These are phyloP conservation scores for Porcisia deanei DNA, from an alignment of 208 protist species.

Conservation along the genomic window DNA sequence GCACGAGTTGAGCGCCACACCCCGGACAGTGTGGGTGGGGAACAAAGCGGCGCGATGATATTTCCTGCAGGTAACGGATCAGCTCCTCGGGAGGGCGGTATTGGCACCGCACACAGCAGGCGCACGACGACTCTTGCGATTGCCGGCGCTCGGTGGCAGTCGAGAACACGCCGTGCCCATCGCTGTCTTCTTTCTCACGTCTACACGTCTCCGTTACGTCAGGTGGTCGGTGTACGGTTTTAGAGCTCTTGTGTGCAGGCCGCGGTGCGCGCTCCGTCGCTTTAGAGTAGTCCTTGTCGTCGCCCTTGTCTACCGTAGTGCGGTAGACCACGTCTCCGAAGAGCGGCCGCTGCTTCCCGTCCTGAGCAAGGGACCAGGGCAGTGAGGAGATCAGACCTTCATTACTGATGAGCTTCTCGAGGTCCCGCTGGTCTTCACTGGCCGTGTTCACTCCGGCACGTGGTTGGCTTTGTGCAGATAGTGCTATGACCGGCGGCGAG, in stretches of 20 bases:
- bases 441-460: not conserved
- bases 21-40: constrained; percentile 21
- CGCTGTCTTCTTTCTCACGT: not conserved
- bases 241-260: not conserved
- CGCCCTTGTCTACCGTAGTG: not conserved
- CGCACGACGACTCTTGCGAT: not conserved
- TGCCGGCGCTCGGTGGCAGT: not conserved
- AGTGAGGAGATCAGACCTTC: constrained; percentile 14
- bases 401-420: not conserved
- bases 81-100: constrained; percentile 23
- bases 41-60: constrained; percentile 12
- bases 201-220: not conserved
- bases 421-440: not conserved
- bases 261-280: not conserved
- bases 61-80: constrained; percentile 15
- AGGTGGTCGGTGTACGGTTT: not conserved
- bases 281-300: not conserved
- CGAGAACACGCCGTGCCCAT: not conserved
- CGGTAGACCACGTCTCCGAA: not conserved
- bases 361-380: not conserved
- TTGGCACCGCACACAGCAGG: constrained; percentile 15
- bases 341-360: not conserved
- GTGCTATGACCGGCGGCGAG: not conserved
- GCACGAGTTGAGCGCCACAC: constrained; percentile 10
- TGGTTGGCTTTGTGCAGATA: not conserved